Evolutionary conservation across 495 filamentous ascomycete genomes (phyloP).

Genomic region (Penicillium psychrofluorescens): DNA sequence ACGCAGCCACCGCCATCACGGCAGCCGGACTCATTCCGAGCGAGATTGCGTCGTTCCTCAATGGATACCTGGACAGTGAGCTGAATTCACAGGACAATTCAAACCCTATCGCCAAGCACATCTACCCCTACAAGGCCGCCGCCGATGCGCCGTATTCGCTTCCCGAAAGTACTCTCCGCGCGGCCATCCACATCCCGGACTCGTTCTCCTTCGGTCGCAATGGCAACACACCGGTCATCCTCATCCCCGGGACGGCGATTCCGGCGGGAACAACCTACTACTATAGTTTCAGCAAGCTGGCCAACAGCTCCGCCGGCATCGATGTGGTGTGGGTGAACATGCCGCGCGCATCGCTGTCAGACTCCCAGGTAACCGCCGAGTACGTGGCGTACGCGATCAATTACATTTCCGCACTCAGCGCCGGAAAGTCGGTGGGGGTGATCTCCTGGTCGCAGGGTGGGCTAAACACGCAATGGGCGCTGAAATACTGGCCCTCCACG

Average conservation of each 20-base stretch:
- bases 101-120: slow-evolving; percentile 11
- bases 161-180: slow-evolving; percentile 26
- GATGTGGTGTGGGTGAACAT: slow-evolving; percentile 47
- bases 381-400: slow-evolving; percentile 37
- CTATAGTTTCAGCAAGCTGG: slow-evolving; percentile 37
- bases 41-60: slow-evolving; percentile 5
- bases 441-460: slow-evolving; percentile 46
- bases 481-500: slow-evolving; percentile 47
- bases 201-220: slow-evolving; percentile 28
- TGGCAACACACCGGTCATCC: slow-evolving; percentile 29
- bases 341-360: slow-evolving; percentile 27
- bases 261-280: slow-evolving; percentile 29
- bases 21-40: slow-evolving; percentile 6
- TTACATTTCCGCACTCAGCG: slow-evolving; percentile 34
- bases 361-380: slow-evolving; percentile 37
- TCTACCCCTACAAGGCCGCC: slow-evolving; percentile 21
- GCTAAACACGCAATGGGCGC: slow-evolving; percentile 41
- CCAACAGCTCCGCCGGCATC: slow-evolving; percentile 16
- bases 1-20: slow-evolving; percentile 4
- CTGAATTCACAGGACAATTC: background rate
- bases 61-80: slow-evolving; percentile 6
- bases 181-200: slow-evolving; percentile 36
- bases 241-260: slow-evolving; percentile 40
- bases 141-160: slow-evolving; percentile 37
- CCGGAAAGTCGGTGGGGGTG: slow-evolving; percentile 22